Percentiles rank a stretch among this genome's conserved stretches.
Evolutionary conservation across 768 basidiomycete genomes (phyloP).

Genomic region (Albatrellus ellisii): DNA sequence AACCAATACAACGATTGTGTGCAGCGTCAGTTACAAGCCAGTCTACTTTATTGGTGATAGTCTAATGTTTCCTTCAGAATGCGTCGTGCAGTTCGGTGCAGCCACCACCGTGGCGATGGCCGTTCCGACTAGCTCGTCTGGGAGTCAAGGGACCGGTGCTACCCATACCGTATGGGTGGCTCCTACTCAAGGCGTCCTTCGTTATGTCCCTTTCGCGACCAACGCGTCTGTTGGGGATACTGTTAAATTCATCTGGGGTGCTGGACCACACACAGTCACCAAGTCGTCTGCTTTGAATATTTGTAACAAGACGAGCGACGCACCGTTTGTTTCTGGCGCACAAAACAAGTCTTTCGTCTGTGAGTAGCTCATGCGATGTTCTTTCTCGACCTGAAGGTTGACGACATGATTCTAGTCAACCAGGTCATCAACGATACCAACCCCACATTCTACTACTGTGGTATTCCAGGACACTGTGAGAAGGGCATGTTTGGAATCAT

Average conservation of each 20-base stretch:
- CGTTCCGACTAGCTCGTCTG: constrained; percentile 15
- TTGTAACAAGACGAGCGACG: constrained; percentile 59
- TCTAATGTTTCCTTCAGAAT: constrained; percentile 30
- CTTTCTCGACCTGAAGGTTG: constrained; percentile 13
- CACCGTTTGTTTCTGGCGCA: constrained; percentile 49
- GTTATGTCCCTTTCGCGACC: constrained; percentile 61
- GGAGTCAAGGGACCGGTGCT: constrained; percentile 33
- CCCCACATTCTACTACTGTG: constrained; percentile 68
- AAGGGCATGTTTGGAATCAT: constrained; percentile 84
- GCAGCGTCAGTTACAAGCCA: constrained; percentile 35
- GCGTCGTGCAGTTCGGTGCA: constrained; percentile 44
- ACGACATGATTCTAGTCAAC: constrained; percentile 26
- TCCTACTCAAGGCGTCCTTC: constrained; percentile 61
- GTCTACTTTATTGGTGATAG: not conserved
- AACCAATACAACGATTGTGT: constrained; percentile 56
- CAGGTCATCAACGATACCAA: constrained; percentile 63
- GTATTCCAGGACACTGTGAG: constrained; percentile 53
- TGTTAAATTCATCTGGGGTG: constrained; percentile 65
- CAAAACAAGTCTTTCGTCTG: constrained; percentile 55
- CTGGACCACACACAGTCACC: constrained; percentile 74
- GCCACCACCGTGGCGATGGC: constrained; percentile 20
- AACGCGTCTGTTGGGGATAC: constrained; percentile 72
- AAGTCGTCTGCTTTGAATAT: constrained; percentile 52
- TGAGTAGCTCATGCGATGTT: constrained; percentile 13
- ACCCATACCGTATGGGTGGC: constrained; percentile 73